A percentile compares a stretch with the other conserved stretches of the same genome.
These are phyloP conservation scores for Fusarium nanum DNA, from an alignment of 2,329 filamentous ascomycete species.

Conservation along the genomic window DNA sequence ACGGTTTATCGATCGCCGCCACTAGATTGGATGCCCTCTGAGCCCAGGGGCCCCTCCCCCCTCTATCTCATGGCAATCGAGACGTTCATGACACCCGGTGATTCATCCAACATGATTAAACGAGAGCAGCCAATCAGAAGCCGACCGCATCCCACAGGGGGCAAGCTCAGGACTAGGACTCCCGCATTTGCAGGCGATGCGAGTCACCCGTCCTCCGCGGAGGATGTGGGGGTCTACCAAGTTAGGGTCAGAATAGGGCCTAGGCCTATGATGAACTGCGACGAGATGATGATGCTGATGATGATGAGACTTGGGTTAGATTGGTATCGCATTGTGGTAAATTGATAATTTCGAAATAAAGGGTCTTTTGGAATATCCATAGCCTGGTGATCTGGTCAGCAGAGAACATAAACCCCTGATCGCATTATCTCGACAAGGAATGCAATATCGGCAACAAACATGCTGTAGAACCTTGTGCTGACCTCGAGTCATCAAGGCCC, in stretches of 20 bases:
- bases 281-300: conserved; percentile 5
- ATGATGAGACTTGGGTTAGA: background rate
- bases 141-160: conserved; percentile 50
- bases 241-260: conserved; percentile 11
- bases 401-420: background rate
- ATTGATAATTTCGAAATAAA: background rate
- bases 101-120: conserved; percentile 37
- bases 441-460: background rate
- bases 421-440: conserved; percentile 15
- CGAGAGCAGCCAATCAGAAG: conserved; percentile 46
- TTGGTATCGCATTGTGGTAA: background rate
- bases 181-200: conserved; percentile 54
- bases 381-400: background rate
- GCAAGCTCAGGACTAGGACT: conserved; percentile 15
- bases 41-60: conserved; percentile 15
- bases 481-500: conserved; percentile 36
- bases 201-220: conserved; percentile 58
- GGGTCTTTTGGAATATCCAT: background rate
- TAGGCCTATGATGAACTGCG: background rate
- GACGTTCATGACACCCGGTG: conserved; percentile 39
- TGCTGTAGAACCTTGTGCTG: conserved; percentile 1
- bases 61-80: conserved; percentile 20
- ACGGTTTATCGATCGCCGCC: conserved; percentile 21
- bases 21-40: conserved; percentile 30
- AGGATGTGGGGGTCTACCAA: conserved; percentile 12